Base-by-base conservation (phyloP, 169 alveolate genomes). In the Cryptosporidium tyzzeri region DNA sequence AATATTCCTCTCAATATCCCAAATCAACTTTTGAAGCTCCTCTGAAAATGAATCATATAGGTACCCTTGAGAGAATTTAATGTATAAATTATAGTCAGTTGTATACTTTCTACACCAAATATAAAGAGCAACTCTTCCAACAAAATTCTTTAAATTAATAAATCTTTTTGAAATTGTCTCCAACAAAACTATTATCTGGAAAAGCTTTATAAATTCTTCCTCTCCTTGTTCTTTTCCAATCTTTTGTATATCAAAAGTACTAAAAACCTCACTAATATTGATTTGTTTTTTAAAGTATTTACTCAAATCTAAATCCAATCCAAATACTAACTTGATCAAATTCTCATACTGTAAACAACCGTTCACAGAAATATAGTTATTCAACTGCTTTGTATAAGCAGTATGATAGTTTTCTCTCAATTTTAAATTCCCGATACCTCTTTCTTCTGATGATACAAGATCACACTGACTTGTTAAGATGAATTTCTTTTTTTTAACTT, bases 51-150 rank as follows among this genome's bases (percentile, higher is more conserved):
- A 16, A 65, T 80, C 87, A 65, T 80, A 65, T 1, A 80, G 50
- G 48, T 62, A 80, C 16, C 87, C 87, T 39, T 80, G 41, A 8
- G 73, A 59, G 39, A 80, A 80, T 10, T 48, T 65, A 12, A 80
- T 35, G 35, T 80, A 80, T 39, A 80, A 58, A 62, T 80, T 80
- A 80, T 44, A 80, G 48, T 80, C 87, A 14, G 80, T 80, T 5
- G 87, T 80, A 44, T 80, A 14, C 50, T 65, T 80, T 39, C 87
- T 80, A 26, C 87, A 80, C 87, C 87, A 80, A 62, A 80, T 80
- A 59, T 80, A 80, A 10, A 80, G 41, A 21, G 23, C 18, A 37
- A 62, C 2, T 62, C 89, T 59, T 33, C 70, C 55, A n/a, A 80
- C 48, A 33, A 62, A 61, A 7, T 29, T 26, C 31, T 41, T 62